Base-by-base conservation (phyloP, 768 basidiomycete species). In the Dentipellis fragilis region DNA sequence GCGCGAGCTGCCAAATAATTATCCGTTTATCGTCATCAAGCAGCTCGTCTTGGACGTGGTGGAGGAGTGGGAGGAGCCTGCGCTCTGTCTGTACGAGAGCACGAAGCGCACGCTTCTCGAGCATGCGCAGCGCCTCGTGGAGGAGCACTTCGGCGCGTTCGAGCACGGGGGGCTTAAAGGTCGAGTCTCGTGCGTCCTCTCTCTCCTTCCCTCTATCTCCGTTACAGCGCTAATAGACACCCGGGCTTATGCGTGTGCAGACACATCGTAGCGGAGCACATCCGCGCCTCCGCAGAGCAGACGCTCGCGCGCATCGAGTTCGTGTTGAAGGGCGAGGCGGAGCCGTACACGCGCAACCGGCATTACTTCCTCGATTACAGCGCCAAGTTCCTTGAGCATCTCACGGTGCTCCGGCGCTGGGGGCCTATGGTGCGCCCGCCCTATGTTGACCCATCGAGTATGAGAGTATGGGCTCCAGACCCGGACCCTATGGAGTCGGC, bases 1-100 rank as follows among this genome's bases (percentile, higher is more conserved):
- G 0, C 79, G 88, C 1, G 86, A 89, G 61, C 74, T 89, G 0
- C 86, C 85, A 0, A 82, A 79, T 12, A 75, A 77, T 57, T 84
- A 80, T 57, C 85, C 86, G 0, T 87, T 83, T 57, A 69, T 81
- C 0, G 81, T 88, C 0, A 78, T 81, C 49, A 65, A 72, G 10
- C 63, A 66, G 0, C 83, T 77, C 57, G 83, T 89, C 52, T 53
- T 62, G 2, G 55, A 66, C 0, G 64, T 81, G 36, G 72, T 77
- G 3, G 37, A 60, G 12, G 61, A 76, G 49, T 87, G 86, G 87
- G 49, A 55, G 0, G 45, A 40, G 0, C 87, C 84, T 0, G 69
- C 80, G 0, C 62, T 72, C 16, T 23, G 53, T 0, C 72, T 88
- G 8, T 81, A 79, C 54, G 68, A 72, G 0, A 29, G 61, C 0